phyloP scores from a whole-genome alignment of 2,329 filamentous ascomycete genomes.

The Kalmusia sp. region DNA sequence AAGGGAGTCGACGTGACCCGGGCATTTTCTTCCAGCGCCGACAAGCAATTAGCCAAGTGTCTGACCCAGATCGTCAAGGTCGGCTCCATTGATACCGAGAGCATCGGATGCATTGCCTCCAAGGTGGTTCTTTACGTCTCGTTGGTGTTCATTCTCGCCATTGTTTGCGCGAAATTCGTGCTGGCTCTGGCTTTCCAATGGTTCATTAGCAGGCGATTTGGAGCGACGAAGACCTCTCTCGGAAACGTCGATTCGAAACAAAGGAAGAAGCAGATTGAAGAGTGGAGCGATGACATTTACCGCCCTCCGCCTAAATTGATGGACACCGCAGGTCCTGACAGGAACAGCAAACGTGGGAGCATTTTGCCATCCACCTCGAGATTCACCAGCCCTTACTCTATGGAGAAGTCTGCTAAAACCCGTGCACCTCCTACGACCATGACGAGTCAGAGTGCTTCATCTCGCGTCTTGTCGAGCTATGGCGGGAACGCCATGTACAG shows the following conservation, averaged over 20 bases:
- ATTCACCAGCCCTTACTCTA: constrained; percentile 88
- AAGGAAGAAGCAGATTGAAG: constrained; percentile 91
- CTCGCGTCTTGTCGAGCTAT: constrained; percentile 70
- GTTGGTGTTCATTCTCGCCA: constrained; percentile 86
- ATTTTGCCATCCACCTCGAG: constrained; percentile 91
- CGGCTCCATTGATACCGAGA: constrained; percentile 93
- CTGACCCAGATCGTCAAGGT: constrained; percentile 95
- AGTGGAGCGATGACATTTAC: constrained; percentile 98
- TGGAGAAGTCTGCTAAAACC: constrained; percentile 65
- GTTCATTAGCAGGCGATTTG: constrained; percentile 90
- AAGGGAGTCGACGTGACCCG: constrained; percentile 89
- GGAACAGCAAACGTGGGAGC: constrained; percentile 80
- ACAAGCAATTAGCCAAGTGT: constrained; percentile 85
- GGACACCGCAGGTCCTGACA: constrained; percentile 72
- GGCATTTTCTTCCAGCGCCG: constrained; percentile 76
- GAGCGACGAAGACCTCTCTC: constrained; percentile 83
- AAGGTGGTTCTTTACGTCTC: constrained; percentile 96
- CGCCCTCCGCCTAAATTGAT: constrained; percentile 82
- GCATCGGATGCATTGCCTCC: constrained; percentile 95
- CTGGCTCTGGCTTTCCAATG: constrained; percentile 93
- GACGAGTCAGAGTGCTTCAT: constrained; percentile 84
- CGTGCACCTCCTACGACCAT: constrained; percentile 82
- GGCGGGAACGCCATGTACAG: constrained; percentile 68
- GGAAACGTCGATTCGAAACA: constrained; percentile 76
- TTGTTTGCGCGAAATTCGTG: constrained; percentile 86